Conservation (phyloP, 1,284 basidiomycete genomes). For the Kwoniella shivajii region DNA sequence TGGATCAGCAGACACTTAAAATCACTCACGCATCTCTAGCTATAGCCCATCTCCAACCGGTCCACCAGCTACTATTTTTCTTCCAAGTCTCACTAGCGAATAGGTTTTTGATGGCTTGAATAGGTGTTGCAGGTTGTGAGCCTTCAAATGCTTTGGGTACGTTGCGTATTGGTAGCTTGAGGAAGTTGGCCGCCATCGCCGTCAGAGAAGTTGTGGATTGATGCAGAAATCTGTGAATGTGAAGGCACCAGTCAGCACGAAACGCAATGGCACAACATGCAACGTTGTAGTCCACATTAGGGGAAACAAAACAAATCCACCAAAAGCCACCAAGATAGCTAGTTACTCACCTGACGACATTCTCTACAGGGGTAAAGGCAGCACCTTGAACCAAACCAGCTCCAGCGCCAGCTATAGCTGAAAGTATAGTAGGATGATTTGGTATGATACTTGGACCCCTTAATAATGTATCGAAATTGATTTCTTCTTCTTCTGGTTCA, state of each 20-base stretch:
- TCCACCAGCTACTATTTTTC: conserved; percentile 47
- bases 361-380: conserved; percentile 53
- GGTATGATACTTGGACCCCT: conserved; percentile 46
- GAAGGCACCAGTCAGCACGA: too few relatives aligned
- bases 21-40: conserved; percentile 44
- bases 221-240: conserved; percentile 27
- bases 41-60: conserved; percentile 49
- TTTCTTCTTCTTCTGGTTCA: conserved; percentile 37
- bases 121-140: conserved; percentile 27
- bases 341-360: conserved; percentile 45
- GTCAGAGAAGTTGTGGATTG: conserved; percentile 38
- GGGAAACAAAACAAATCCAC: neutral
- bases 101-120: conserved; percentile 41
- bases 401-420: conserved; percentile 47
- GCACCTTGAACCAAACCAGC: conserved; percentile 51
- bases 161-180: conserved; percentile 27
- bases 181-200: conserved; percentile 17
- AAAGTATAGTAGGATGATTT: conserved; percentile 49
- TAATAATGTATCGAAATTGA: conserved; percentile 45
- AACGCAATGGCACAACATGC: conserved; percentile 5
- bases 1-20: neutral
- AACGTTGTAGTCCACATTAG: conserved; percentile 2
- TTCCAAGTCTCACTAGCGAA: conserved; percentile 41
- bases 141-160: conserved; percentile 19
- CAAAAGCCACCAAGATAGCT: neutral